Evolutionary conservation across 495 filamentous ascomycete species (phyloP), one percentile per base, ranked within the genome.

Genomic region (Xylaria castorea): DNA sequence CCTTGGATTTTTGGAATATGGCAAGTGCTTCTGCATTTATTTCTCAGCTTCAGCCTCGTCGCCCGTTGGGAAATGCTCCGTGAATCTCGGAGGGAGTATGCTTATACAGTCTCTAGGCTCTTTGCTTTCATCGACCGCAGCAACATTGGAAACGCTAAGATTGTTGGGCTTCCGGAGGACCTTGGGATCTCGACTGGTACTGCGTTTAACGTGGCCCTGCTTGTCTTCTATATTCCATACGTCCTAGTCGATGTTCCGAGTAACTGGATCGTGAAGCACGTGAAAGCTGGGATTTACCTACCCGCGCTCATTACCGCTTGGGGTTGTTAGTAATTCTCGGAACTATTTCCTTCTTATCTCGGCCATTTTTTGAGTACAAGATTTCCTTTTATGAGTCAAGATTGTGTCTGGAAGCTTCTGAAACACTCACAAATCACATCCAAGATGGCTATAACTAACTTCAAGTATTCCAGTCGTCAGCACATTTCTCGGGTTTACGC

Each of bases 201-300:
- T 20, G 73, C 79, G 57, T 75, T 85, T 81, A 87, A 86, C 73
- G 75, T 85, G 16, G 81, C 83, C 0, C 77, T 87, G 14, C 78
- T 83, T 0, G 80, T 86, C 25, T 88, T 87, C 76, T 87, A 87
- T 75, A 81, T 87, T 55, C 80, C 83, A 14, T 88, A 87, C 72
- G 83, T 87, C 51, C 80, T 84, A 20, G 78, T 86, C 66, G 85
- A 88, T 71, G 78, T 88, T 5, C 87, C 86, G 0, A 86, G 84
- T 75, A 93, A 93, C 78, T 78, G 92, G 9, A 77, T 93, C 36
- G 79, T 93, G 76, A 91, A 88, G 73, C 86, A 83, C 46, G 75
- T 92, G 12, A 77, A 83, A 4, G 91, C 91, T 22, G 91, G 83
- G 18, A 76, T 86, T 44, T 88, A 85, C 82, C 81, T 87, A 40